Percentiles rank a stretch among this genome's conserved stretches.
phyloP scores from a whole-genome alignment of 352 stramenopile genomes.

The Phytophthora palmivora region DNA sequence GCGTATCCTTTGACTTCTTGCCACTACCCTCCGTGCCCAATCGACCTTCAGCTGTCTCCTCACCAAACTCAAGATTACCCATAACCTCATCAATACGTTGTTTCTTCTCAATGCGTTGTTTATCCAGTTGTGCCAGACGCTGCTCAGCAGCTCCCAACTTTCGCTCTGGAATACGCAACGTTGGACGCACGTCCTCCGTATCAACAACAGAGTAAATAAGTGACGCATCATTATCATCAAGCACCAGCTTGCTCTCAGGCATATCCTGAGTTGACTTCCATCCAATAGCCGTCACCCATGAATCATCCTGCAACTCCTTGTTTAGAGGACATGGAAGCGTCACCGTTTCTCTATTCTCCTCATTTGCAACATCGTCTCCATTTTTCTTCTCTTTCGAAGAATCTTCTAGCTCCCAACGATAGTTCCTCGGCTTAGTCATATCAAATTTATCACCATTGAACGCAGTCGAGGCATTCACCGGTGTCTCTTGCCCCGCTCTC shows the following conservation, averaged over 20 bases:
- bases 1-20: constrained; percentile 87
- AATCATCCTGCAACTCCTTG: constrained; percentile 70
- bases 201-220: constrained; percentile 81
- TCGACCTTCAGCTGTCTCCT: constrained; percentile 72
- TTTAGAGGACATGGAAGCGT: constrained; percentile 63
- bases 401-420: constrained; percentile 75
- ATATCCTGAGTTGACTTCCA: constrained; percentile 86
- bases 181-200: constrained; percentile 84
- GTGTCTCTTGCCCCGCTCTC: constrained; percentile 22
- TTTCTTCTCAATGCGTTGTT: constrained; percentile 80
- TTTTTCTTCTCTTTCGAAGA: constrained; percentile 19
- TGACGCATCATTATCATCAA: constrained; percentile 85
- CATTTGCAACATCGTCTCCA: constrained; percentile 5
- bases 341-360: constrained; percentile 16
- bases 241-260: constrained; percentile 79
- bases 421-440: constrained; percentile 77
- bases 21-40: constrained; percentile 70
- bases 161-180: constrained; percentile 81
- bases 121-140: constrained; percentile 71
- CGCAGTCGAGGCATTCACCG: not conserved
- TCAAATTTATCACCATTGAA: constrained; percentile 60
- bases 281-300: constrained; percentile 79
- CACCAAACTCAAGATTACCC: constrained; percentile 79
- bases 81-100: constrained; percentile 86
- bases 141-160: constrained; percentile 84